phyloP scores from a whole-genome alignment of 805 yeast genomes.

The Danielozyma ontarioensis region DNA sequence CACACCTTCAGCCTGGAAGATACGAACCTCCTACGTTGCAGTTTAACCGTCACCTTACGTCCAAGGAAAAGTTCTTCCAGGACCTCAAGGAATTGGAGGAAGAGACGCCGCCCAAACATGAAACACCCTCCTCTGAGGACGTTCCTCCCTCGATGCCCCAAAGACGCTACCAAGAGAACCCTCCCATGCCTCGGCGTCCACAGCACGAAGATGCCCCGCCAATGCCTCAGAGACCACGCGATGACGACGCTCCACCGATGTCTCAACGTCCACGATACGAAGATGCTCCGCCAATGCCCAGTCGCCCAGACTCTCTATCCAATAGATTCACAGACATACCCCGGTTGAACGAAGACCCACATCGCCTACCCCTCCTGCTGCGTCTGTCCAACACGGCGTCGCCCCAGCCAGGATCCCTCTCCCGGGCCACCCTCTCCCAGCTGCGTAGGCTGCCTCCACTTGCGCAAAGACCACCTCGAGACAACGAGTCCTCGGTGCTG shows the following conservation, averaged over 20 bases:
- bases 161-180: conserved; percentile 3
- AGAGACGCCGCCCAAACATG: neutral
- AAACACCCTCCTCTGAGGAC: too few species aligned
- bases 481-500: too few species aligned
- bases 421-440: too few species aligned
- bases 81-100: neutral
- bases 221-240: conserved; percentile 1
- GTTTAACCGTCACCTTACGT: neutral
- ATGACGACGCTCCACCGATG: conserved; percentile 4
- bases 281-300: conserved; percentile 9
- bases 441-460: too few species aligned
- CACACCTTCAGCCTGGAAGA: neutral
- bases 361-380: too few species aligned
- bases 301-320: too few species aligned
- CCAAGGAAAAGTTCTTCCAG: neutral
- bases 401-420: too few species aligned
- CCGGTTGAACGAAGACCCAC: too few species aligned
- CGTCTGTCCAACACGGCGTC: too few species aligned
- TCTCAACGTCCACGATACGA: conserved; percentile 6
- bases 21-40: neutral
- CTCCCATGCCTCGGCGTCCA: too few species aligned
- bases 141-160: conserved; percentile 15
- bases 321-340: too few species aligned
- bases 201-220: conserved; percentile 1
- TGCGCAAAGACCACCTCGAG: too few species aligned